A percentile compares a stretch with the other conserved stretches of the same genome.
These are phyloP conservation scores for Talaromyces borbonicus DNA, from an alignment of 495 filamentous ascomycete species.

Conservation along the genomic window DNA sequence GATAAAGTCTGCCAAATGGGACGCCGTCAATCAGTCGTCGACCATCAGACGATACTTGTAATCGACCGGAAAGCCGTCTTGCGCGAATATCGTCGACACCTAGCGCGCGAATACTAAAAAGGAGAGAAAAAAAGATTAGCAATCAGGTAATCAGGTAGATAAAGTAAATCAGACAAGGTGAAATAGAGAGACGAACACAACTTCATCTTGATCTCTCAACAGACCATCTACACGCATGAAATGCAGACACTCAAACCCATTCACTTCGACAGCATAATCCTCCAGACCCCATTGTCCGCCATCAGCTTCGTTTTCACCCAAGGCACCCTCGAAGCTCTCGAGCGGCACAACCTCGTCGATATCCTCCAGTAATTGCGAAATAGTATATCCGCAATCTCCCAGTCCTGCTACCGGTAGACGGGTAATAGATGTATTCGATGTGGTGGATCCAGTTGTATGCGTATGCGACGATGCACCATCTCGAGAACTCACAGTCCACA, in stretches of 20 bases:
- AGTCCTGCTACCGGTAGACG: slow-evolving; percentile 36
- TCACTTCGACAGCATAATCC: slow-evolving; percentile 82
- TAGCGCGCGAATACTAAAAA: slow-evolving; percentile 67
- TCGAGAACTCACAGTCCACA: slow-evolving; percentile 51
- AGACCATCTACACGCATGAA: slow-evolving; percentile 62
- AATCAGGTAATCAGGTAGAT: neutral
- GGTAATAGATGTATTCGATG: slow-evolving; percentile 26
- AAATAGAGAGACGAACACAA: slow-evolving; percentile 49
- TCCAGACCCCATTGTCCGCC: slow-evolving; percentile 73
- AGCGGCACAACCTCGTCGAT: slow-evolving; percentile 78
- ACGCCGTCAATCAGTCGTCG: slow-evolving; percentile 83
- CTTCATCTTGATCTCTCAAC: slow-evolving; percentile 74
- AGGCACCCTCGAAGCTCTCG: slow-evolving; percentile 47
- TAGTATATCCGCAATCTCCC: slow-evolving; percentile 48
- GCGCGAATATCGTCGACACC: slow-evolving; percentile 63
- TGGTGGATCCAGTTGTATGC: slow-evolving; percentile 11
- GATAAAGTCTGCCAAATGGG: slow-evolving; percentile 68
- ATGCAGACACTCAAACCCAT: slow-evolving; percentile 82
- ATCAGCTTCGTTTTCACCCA: slow-evolving; percentile 21
- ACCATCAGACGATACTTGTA: slow-evolving; percentile 74
- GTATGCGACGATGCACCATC: too few relatives aligned
- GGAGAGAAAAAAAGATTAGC: neutral
- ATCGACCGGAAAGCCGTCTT: slow-evolving; percentile 65
- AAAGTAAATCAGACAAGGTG: neutral
- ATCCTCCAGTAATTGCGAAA: slow-evolving; percentile 74